Conservation (phyloP, 169 alveolate genomes). For the Plasmodium relictum region DNA sequence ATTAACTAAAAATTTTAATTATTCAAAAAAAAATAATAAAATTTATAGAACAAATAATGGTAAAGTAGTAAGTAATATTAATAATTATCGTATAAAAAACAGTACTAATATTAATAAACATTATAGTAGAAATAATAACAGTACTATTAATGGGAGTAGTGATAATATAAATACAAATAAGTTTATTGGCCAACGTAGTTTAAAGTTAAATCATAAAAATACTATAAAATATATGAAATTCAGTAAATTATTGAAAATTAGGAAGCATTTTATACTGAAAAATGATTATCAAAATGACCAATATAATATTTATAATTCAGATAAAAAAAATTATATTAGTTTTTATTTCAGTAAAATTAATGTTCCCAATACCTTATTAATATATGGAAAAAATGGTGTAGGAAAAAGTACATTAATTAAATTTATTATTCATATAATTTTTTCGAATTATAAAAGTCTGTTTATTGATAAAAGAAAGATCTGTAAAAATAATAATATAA, state of each 20-base stretch:
- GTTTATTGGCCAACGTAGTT: neutral
- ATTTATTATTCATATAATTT: slow-evolving; percentile 30
- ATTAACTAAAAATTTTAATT: neutral
- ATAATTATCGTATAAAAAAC: neutral
- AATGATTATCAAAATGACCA: slow-evolving; percentile 49
- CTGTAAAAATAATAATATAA: neutral
- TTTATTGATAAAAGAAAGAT: slow-evolving; percentile 7
- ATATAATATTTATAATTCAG: slow-evolving; percentile 47
- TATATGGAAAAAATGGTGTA: slow-evolving; percentile 67
- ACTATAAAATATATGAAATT: neutral
- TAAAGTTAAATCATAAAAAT: neutral
- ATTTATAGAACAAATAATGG: neutral
- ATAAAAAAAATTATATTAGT: slow-evolving; percentile 18
- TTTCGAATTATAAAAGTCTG: slow-evolving; percentile 48
- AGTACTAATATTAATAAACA: neutral
- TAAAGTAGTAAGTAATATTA: neutral
- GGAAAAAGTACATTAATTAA: slow-evolving; percentile 71
- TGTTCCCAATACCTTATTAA: slow-evolving; percentile 56
- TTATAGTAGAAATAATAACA: neutral
- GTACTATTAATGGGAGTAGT: neutral
- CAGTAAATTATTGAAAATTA: neutral
- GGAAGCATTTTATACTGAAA: slow-evolving; percentile 42
- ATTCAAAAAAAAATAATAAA: neutral
- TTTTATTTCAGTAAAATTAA: slow-evolving; percentile 67
- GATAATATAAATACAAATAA: neutral